Conservation (phyloP, 192 early-diverging fungal genomes). For the Globomyces pollinis-pini region DNA sequence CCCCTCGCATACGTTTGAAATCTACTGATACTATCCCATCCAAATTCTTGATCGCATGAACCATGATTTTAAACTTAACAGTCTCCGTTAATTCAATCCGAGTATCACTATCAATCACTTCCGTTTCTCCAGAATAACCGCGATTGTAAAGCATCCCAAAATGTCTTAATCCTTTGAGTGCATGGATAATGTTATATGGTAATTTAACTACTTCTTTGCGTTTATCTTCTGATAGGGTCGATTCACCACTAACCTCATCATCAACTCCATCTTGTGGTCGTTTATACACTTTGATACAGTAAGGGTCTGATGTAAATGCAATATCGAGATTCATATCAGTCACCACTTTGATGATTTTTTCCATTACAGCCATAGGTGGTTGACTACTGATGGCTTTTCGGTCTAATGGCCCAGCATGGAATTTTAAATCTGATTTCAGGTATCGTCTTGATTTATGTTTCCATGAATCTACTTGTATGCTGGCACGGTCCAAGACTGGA, state of each 20-base stretch:
- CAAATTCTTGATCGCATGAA: constrained; percentile 87
- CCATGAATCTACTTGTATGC: too few relatives aligned
- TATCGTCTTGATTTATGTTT: too few relatives aligned
- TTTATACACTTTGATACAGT: constrained; percentile 35
- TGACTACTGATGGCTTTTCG: constrained; percentile 27
- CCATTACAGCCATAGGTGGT: constrained; percentile 17
- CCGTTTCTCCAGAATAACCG: constrained; percentile 20
- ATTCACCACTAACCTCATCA: constrained; percentile 33
- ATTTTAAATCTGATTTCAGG: constrained; percentile 16
- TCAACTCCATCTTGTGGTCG: constrained; percentile 30
- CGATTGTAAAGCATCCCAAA: constrained; percentile 28
- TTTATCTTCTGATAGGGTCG: constrained; percentile 46
- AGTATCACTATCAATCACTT: neutral
- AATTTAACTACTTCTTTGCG: constrained; percentile 25
- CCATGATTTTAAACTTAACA: constrained; percentile 78
- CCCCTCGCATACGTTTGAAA: constrained; percentile 39
- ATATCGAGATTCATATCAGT: constrained; percentile 27
- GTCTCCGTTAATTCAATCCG: too few relatives aligned
- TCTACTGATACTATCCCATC: constrained; percentile 41
- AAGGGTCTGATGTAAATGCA: constrained; percentile 8
- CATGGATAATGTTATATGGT: constrained; percentile 27
- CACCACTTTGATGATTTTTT: constrained; percentile 17
- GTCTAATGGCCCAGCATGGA: constrained; percentile 44
- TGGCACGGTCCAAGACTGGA: too few relatives aligned
- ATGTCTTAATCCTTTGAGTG: constrained; percentile 22